Conservation (phyloP, 2,329 filamentous ascomycete genomes). For the Microdochium paspali region DNA sequence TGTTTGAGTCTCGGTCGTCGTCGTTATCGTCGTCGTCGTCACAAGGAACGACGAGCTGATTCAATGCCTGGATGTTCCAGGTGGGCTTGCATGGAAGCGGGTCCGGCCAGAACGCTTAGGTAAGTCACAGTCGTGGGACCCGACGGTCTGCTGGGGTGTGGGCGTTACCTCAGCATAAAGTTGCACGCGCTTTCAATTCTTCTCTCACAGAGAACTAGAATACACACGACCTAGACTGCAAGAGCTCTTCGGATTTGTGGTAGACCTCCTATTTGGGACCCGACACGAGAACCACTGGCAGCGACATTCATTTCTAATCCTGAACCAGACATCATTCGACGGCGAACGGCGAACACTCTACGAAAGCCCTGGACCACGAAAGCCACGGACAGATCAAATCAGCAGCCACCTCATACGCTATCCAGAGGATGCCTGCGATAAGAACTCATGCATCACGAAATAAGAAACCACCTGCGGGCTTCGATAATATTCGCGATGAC, state of each 20-base stretch:
- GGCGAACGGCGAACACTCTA: not conserved
- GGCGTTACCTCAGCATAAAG: not conserved
- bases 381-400: not conserved
- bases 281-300: too few relatives aligned
- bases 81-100: not conserved
- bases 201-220: not conserved
- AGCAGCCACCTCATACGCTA: too few relatives aligned
- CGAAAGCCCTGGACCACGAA: not conserved
- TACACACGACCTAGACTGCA: not conserved
- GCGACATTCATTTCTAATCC: too few relatives aligned
- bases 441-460: slow-evolving; percentile 60
- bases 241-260: too few relatives aligned
- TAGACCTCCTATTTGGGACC: too few relatives aligned
- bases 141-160: too few relatives aligned
- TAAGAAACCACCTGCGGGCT: slow-evolving; percentile 78
- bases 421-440: slow-evolving; percentile 60
- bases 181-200: not conserved
- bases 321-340: too few relatives aligned
- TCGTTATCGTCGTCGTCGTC: slow-evolving; percentile 16
- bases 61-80: not conserved
- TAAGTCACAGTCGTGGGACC: too few relatives aligned
- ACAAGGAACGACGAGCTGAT: not conserved
- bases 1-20: slow-evolving; percentile 30
- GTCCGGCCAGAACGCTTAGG: too few relatives aligned
- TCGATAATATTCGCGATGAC: slow-evolving; percentile 80